Base-by-base conservation (phyloP, 192 early-diverging fungal genomes). In the Umbelopsis sp. region DNA sequence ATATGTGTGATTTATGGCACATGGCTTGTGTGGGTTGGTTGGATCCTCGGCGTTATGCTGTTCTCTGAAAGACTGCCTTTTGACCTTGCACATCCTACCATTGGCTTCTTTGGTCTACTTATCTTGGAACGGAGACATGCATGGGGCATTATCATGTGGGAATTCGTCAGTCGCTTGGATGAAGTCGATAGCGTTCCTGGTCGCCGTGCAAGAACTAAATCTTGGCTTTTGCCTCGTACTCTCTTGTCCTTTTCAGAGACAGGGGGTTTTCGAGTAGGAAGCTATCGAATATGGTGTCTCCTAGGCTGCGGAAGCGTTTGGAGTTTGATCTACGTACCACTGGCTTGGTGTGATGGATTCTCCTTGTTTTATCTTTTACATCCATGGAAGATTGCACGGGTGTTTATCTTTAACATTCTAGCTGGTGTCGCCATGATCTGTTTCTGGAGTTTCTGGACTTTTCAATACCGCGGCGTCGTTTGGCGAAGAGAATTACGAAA, bases 1-100 rank as follows among this genome's bases (percentile, higher is more conserved):
- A 78, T 76, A 21, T 80, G 77, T 25, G 84, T 87, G 2, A 77
- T 85, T n/a, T 87, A 85, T 66, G 86, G 86, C 7, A 85, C 86
- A 0, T 87, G 84, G 84, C 74, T 85, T 3, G 79, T 85, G 22
- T 87, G 84, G 77, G 79, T 81, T 22, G 86, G 86, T 3, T 84
- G 86, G 84, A 74, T 81, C 0, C 69, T 87, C 1, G 79, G 82
- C 10, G 69, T 77, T 27, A 76, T 81, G 68, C 49, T 84, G 10
- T 66, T 87, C 76, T 74, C 75, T 76, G 27, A 81, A 68, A 25
- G 79, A 72, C 71, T 84, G 51, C 50, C 75, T 64, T 49, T 82
- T 73, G 82, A 82, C 44, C 67, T 81, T 44, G 48, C 74, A 11
- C 65, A 81, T 58, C 76, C 81, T 53, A 83, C 84, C 6, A 78